A percentile compares a stretch with the other conserved stretches of the same genome.
phyloP scores from a whole-genome alignment of 805 yeast genomes.

The Cyberlindnera saturnus region DNA sequence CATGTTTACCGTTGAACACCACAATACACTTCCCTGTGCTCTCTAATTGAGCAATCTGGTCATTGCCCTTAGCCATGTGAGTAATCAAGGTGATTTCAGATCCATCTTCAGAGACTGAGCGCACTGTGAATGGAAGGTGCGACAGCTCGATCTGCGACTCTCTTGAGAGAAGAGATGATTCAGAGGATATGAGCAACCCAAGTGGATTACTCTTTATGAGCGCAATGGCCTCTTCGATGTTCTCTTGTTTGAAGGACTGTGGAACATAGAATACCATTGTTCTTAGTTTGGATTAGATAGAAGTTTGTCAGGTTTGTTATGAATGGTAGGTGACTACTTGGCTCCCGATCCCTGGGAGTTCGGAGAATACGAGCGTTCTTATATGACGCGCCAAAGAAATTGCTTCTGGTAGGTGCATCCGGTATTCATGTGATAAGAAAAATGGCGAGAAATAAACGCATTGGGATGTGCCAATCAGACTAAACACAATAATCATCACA shows the following conservation, averaged over 20 bases:
- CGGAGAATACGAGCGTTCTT: too few relatives aligned
- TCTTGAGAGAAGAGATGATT: conserved; percentile 13
- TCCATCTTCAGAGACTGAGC: conserved; percentile 24
- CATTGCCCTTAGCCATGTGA: conserved; percentile 49
- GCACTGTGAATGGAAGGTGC: conserved; percentile 49
- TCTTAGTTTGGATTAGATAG: too few relatives aligned
- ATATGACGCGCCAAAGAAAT: too few relatives aligned
- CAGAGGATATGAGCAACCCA: conserved; percentile 40
- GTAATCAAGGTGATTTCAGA: conserved; percentile 40
- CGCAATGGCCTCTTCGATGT: conserved; percentile 32
- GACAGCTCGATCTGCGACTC: conserved; percentile 40
- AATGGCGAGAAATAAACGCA: too few relatives aligned
- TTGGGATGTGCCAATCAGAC: too few relatives aligned
- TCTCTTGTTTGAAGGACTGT: conserved; percentile 17
- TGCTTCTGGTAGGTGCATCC: too few relatives aligned
- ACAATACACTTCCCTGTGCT: conserved; percentile 34
- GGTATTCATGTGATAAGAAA: too few relatives aligned
- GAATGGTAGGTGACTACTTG: too few relatives aligned
- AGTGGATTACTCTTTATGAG: conserved; percentile 45
- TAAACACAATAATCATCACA: too few relatives aligned
- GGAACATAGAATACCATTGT: conserved; percentile 26
- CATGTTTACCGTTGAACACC: conserved; percentile 41
- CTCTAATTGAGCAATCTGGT: conserved; percentile 38
- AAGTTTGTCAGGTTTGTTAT: too few relatives aligned
- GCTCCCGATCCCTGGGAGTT: too few relatives aligned